Conservation (phyloP, 2,329 filamentous ascomycete species). For the Paecilomyces sp. region DNA sequence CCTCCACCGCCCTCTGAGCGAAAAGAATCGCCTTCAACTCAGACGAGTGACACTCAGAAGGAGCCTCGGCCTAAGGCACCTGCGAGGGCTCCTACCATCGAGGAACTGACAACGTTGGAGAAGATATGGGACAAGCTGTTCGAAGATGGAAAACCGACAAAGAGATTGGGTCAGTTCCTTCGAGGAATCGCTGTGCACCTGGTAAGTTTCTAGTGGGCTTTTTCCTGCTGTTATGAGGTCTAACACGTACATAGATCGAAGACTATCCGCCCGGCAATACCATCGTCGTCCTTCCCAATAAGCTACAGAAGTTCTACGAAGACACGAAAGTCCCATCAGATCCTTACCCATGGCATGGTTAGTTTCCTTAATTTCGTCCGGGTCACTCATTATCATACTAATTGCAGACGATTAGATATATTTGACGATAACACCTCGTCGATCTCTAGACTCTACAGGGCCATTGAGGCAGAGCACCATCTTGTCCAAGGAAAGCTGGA, state of each 20-base stretch:
- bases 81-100: constrained; percentile 30
- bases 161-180: constrained; percentile 62
- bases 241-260: constrained; percentile 50
- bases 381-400: constrained; percentile 1
- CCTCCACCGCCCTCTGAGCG: constrained; percentile 12
- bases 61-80: constrained; percentile 30
- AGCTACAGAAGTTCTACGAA: constrained; percentile 67
- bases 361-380: constrained; percentile 15
- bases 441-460: constrained; percentile 53
- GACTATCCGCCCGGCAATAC: constrained; percentile 60
- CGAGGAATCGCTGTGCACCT: constrained; percentile 67
- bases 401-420: constrained; percentile 35
- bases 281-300: constrained; percentile 67
- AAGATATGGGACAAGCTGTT: constrained; percentile 73
- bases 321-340: constrained; percentile 59
- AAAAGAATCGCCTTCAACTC: constrained; percentile 28
- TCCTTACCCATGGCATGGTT: constrained; percentile 61
- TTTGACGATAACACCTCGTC: constrained; percentile 49
- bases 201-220: constrained; percentile 40
- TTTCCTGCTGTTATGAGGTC: constrained; percentile 2
- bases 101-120: constrained; percentile 56
- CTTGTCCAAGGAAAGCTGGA: constrained; percentile 51
- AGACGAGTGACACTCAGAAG: constrained; percentile 25
- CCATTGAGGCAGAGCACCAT: constrained; percentile 53
- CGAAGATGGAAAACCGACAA: constrained; percentile 59